A percentile compares a stretch with the other conserved stretches of the same genome.
Conservation (phyloP, 371 early-diverging fungal genomes). For the Syncephalastrum contaminatum region DNA sequence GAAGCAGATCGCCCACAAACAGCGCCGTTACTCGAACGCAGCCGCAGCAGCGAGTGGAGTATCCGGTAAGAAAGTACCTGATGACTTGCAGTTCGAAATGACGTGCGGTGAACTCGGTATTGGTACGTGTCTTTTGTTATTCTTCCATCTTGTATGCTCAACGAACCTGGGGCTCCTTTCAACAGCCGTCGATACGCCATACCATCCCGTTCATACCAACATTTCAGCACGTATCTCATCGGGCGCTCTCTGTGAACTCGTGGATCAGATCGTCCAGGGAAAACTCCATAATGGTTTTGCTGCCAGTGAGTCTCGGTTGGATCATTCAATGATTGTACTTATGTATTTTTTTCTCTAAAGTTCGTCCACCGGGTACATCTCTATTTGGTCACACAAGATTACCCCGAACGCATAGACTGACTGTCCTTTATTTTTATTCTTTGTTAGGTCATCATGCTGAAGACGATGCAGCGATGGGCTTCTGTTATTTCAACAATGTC, state of each 20-base stretch:
- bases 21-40: conserved; percentile 35
- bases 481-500: conserved; percentile 70
- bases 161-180: not conserved
- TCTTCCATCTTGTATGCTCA: not conserved
- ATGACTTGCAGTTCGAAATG: conserved; percentile 39
- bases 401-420: conserved; percentile 4
- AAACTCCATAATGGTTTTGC: conserved; percentile 65
- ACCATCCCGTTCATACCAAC: conserved; percentile 52
- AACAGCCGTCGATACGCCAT: conserved; percentile 58
- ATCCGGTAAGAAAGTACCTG: not conserved
- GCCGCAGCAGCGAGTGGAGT: conserved; percentile 23
- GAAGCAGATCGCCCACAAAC: conserved; percentile 90
- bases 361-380: conserved; percentile 58
- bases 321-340: no score
- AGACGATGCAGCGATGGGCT: conserved; percentile 66
- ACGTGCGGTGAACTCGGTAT: conserved; percentile 57
- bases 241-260: conserved; percentile 55
- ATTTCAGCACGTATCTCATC: conserved; percentile 57
- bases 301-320: conserved; percentile 48
- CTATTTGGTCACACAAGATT: not conserved
- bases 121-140: conserved; percentile 39
- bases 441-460: conserved; percentile 63
- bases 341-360: no score
- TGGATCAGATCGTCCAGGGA: conserved; percentile 53
- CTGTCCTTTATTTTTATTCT: not conserved